A percentile compares a stretch with the other conserved stretches of the same genome.
Conservation (phyloP, 257 asterid species). For the Prunella vulgaris region DNA sequence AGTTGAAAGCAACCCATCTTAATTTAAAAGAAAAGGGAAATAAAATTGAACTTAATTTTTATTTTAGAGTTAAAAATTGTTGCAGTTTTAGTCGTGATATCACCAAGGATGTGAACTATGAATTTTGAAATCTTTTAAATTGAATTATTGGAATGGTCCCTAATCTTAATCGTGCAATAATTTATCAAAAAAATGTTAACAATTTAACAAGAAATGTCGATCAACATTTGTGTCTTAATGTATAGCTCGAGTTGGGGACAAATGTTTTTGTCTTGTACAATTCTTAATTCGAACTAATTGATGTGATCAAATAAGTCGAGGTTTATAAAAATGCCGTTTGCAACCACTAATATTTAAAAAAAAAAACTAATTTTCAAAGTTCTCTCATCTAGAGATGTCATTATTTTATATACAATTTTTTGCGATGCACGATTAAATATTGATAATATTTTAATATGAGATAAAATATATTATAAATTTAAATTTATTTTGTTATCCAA, state of each 20-base stretch:
- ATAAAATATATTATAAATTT: no score
- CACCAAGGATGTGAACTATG: not conserved
- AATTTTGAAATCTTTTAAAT: not conserved
- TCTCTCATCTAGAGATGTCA: no score
- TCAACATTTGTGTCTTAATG: not conserved
- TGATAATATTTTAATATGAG: no score
- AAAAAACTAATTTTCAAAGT: no score
- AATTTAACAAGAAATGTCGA: not conserved
- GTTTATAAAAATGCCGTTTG: no score
- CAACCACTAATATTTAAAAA: no score
- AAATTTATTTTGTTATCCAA: no score
- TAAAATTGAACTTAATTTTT: not conserved
- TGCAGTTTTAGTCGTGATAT: not conserved
- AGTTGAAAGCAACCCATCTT: not conserved
- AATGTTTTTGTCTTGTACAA: not conserved
- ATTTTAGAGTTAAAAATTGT: not conserved
- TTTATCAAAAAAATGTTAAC: not conserved
- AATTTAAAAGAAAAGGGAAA: not conserved
- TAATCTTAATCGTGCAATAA: not conserved
- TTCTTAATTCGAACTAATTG: not conserved
- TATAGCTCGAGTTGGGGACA: conserved; percentile 1
- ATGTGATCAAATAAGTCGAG: not conserved
- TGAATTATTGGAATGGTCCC: conserved; percentile 10
- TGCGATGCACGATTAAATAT: no score
- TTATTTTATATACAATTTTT: no score